Evolutionary conservation across 805 yeast species (phyloP).

Genomic region (Wickerhamomyces mucosus): DNA sequence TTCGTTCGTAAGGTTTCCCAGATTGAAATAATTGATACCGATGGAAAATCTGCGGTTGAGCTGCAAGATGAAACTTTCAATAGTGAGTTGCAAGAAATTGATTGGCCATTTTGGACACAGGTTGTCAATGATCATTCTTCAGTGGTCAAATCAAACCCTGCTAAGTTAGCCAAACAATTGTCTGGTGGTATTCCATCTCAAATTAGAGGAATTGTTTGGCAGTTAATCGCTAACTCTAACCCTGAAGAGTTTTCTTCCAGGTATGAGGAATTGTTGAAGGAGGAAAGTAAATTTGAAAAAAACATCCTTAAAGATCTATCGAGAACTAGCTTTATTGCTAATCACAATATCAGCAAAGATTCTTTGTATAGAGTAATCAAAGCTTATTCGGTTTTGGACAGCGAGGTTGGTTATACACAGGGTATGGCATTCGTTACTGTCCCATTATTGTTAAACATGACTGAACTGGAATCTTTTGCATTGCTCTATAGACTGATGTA

Average conservation of each 20-base stretch:
- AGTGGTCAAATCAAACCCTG: constrained; percentile 54
- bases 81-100: constrained; percentile 31
- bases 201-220: constrained; percentile 89
- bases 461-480: constrained; percentile 79
- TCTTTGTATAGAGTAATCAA: constrained; percentile 68
- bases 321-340: constrained; percentile 74
- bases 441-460: constrained; percentile 74
- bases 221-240: constrained; percentile 73
- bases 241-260: constrained; percentile 30
- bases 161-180: constrained; percentile 49
- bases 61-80: too few species aligned
- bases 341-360: constrained; percentile 41
- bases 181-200: constrained; percentile 76
- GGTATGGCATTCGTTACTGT: constrained; percentile 94
- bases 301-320: constrained; percentile 75
- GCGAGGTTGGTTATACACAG: constrained; percentile 95
- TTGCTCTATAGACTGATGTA: constrained; percentile 76
- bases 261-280: constrained; percentile 33
- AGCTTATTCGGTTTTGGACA: constrained; percentile 77
- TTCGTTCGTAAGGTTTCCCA: constrained; percentile 15
- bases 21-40: constrained; percentile 14
- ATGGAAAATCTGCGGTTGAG: too few species aligned
- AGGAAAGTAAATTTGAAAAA: constrained; percentile 57
- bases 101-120: constrained; percentile 84
- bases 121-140: constrained; percentile 70